A percentile compares a stretch with the other conserved stretches of the same genome.
Conservation (phyloP, 1,139 yeast genomes). For the Scheffersomyces insectosa region DNA sequence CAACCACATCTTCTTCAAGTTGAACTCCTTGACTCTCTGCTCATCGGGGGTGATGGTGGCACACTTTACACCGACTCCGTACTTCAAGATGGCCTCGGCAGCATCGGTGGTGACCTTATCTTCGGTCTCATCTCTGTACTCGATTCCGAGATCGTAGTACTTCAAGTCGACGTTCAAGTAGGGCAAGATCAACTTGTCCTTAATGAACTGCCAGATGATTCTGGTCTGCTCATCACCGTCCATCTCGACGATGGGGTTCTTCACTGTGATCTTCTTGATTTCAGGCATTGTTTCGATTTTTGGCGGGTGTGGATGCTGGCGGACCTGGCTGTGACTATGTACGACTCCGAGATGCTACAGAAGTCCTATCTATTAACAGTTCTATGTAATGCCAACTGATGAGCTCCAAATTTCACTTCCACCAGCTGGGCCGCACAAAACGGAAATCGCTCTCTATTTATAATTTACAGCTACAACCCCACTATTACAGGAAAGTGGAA, state of each 20-base stretch:
- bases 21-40: slow-evolving; percentile 73
- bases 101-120: slow-evolving; percentile 76
- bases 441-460: too few relatives aligned
- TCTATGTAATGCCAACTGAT: too few relatives aligned
- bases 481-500: too few relatives aligned
- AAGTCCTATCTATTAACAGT: too few relatives aligned
- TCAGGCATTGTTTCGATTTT: neutral
- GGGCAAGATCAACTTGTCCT: slow-evolving; percentile 67
- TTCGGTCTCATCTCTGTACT: slow-evolving; percentile 68
- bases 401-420: too few relatives aligned
- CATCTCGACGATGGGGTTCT: slow-evolving; percentile 74
- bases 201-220: slow-evolving; percentile 78
- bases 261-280: slow-evolving; percentile 60
- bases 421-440: too few relatives aligned
- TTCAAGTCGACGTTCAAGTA: slow-evolving; percentile 71
- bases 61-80: slow-evolving; percentile 83
- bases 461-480: too few relatives aligned
- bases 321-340: too few relatives aligned
- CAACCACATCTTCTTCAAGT: slow-evolving; percentile 79
- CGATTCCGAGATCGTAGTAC: slow-evolving; percentile 73
- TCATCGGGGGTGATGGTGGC: slow-evolving; percentile 89
- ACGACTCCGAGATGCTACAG: too few relatives aligned
- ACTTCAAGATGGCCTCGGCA: slow-evolving; percentile 71
- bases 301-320: too few relatives aligned
- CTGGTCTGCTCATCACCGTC: slow-evolving; percentile 90